phyloP scores from a whole-genome alignment of 768 basidiomycete genomes.

The Trametes maxima region DNA sequence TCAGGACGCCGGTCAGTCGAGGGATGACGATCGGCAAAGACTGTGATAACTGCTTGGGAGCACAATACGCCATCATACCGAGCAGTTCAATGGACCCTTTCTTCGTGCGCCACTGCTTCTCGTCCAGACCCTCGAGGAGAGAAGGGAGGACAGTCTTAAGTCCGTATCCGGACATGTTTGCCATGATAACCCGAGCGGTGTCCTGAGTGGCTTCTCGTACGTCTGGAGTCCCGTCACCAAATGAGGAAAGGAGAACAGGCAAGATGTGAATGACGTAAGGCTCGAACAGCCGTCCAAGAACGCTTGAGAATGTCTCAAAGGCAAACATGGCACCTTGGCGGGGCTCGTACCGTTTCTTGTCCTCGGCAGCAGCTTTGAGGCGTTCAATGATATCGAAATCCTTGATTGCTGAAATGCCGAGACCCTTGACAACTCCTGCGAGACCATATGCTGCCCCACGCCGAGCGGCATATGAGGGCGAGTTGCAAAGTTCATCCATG shows the following conservation, averaged over 20 bases:
- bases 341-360: constrained; percentile 85
- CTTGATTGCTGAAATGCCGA: constrained; percentile 83
- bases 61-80: constrained; percentile 99
- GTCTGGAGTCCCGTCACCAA: constrained; percentile 85
- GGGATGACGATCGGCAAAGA: constrained; percentile 97
- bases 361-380: constrained; percentile 75
- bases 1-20: constrained; percentile 90
- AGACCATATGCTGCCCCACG: constrained; percentile 97
- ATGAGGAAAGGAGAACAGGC: constrained; percentile 78
- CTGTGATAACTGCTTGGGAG: constrained; percentile 90
- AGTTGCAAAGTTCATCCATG: constrained; percentile 74
- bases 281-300: constrained; percentile 89
- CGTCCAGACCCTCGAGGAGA: constrained; percentile 87
- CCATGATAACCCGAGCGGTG: constrained; percentile 93
- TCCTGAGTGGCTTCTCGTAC: constrained; percentile 95
- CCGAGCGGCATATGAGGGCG: constrained; percentile 87
- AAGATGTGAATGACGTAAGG: constrained; percentile 87
- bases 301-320: constrained; percentile 86
- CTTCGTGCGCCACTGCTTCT: constrained; percentile 98
- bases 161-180: constrained; percentile 89
- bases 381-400: constrained; percentile 78
- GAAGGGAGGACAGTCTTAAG: constrained; percentile 94
- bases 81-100: constrained; percentile 95
- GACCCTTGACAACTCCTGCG: constrained; percentile 90
- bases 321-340: constrained; percentile 95